phyloP scores from a whole-genome alignment of 495 filamentous ascomycete species.

The Penicillium samsonianum region DNA sequence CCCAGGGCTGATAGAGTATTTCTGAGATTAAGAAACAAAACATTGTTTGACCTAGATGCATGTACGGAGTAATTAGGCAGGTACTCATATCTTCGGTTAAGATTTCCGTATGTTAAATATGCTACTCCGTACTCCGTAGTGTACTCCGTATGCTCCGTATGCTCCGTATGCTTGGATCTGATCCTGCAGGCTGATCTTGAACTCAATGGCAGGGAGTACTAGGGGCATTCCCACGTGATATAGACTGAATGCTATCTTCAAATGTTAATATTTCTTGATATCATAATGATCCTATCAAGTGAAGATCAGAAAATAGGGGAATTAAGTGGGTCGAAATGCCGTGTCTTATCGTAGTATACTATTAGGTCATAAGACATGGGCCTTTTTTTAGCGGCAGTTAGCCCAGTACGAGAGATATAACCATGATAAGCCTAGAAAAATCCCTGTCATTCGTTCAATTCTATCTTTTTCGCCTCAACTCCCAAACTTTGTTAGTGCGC shows the following conservation, averaged over 20 bases:
- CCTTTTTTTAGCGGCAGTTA: too few species aligned
- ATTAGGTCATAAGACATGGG: constrained; percentile 3
- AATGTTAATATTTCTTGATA: too few species aligned
- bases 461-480: constrained; percentile 10
- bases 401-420: not conserved
- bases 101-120: too few species aligned
- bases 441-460: not conserved
- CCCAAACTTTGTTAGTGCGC: constrained; percentile 15
- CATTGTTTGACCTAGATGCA: too few species aligned
- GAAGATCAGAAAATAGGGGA: not conserved
- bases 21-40: too few species aligned
- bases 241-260: too few species aligned
- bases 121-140: too few species aligned
- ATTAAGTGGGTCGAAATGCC: constrained; percentile 3
- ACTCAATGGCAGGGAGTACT: not conserved
- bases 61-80: too few species aligned
- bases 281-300: not conserved
- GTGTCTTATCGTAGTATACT: not conserved
- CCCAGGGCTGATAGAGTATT: too few species aligned
- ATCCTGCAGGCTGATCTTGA: not conserved
- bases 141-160: too few species aligned
- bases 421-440: constrained; percentile 14
- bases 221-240: not conserved
- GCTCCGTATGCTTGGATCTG: too few species aligned
- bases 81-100: too few species aligned